Evolutionary conservation across 768 basidiomycete genomes (phyloP).

Genomic region (Termitomyces sp.): DNA sequence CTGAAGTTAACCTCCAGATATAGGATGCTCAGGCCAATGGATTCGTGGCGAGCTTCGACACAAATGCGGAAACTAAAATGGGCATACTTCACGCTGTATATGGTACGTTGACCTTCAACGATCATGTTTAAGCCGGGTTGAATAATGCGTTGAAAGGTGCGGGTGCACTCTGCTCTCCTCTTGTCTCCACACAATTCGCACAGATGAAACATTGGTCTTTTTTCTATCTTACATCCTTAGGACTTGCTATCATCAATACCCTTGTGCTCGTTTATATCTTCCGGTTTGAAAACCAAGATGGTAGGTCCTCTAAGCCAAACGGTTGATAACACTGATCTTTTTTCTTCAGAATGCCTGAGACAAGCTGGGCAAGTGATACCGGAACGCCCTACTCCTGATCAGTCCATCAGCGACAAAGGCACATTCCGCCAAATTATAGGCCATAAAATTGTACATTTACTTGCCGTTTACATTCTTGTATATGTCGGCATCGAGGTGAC

Average conservation of each 20-base stretch:
- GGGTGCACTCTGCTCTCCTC: conserved; percentile 64
- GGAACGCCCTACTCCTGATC: conserved; percentile 21
- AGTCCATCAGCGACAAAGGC: conserved; percentile 6
- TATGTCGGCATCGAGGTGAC: conserved; percentile 71
- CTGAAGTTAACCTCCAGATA: neutral
- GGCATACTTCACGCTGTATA: conserved; percentile 63
- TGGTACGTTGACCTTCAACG: conserved; percentile 26
- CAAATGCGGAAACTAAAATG: conserved; percentile 59
- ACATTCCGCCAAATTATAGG: conserved; percentile 45
- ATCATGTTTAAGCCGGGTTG: too few relatives aligned
- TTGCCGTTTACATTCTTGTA: conserved; percentile 59
- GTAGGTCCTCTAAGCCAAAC: conserved; percentile 25
- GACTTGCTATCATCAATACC: conserved; percentile 54
- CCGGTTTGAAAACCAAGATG: conserved; percentile 63
- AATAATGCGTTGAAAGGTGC: conserved; percentile 33
- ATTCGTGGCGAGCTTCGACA: conserved; percentile 54
- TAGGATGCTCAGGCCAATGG: conserved; percentile 73
- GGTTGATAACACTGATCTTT: neutral
- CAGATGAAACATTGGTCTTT: conserved; percentile 64
- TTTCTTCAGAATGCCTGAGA: conserved; percentile 37
- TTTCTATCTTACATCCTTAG: conserved; percentile 69
- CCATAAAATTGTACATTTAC: conserved; percentile 49
- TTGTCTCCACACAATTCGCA: conserved; percentile 79
- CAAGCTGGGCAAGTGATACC: conserved; percentile 41
- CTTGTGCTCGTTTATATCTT: conserved; percentile 53